phyloP scores from a whole-genome alignment of 768 basidiomycete species.

The Serendipita vermifera region DNA sequence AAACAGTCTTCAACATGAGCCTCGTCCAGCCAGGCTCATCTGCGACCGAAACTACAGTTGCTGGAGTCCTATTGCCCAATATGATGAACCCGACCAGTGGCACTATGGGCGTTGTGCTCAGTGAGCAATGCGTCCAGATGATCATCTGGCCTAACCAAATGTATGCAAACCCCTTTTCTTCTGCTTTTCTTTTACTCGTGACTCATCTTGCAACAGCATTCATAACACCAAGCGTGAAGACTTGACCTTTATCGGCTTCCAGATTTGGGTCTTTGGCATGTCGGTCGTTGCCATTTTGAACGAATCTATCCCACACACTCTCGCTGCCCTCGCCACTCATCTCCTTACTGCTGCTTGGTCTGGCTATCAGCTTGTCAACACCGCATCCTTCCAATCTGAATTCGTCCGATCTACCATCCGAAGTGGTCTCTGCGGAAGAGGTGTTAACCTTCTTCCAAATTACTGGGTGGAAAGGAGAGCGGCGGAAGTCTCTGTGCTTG shows the following conservation, averaged over 20 bases:
- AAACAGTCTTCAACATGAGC: no score
- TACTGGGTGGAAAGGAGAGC: constrained; percentile 52
- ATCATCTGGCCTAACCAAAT: constrained; percentile 57
- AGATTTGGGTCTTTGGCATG: constrained; percentile 71
- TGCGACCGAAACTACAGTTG: no score
- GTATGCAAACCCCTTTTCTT: constrained; percentile 30
- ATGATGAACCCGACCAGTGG: constrained; percentile 14
- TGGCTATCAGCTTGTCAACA: constrained; percentile 49
- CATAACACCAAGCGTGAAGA: constrained; percentile 66
- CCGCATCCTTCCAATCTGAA: constrained; percentile 40
- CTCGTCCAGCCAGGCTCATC: no score
- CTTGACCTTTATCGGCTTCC: constrained; percentile 62
- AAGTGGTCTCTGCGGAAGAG: constrained; percentile 51
- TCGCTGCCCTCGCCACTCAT: constrained; percentile 63
- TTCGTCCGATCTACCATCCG: constrained; percentile 43
- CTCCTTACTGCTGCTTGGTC: constrained; percentile 62
- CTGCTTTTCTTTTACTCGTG: background rate
- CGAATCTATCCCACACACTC: constrained; percentile 68
- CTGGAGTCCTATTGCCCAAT: no score
- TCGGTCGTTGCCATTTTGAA: constrained; percentile 57
- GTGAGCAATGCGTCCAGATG: constrained; percentile 40
- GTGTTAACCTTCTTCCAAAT: constrained; percentile 38
- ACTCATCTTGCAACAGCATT: constrained; percentile 33
- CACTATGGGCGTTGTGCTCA: constrained; percentile 24
- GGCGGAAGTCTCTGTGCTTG: constrained; percentile 54